phyloP scores from a whole-genome alignment of 352 stramenopile genomes.

The Pythium dissimile region DNA sequence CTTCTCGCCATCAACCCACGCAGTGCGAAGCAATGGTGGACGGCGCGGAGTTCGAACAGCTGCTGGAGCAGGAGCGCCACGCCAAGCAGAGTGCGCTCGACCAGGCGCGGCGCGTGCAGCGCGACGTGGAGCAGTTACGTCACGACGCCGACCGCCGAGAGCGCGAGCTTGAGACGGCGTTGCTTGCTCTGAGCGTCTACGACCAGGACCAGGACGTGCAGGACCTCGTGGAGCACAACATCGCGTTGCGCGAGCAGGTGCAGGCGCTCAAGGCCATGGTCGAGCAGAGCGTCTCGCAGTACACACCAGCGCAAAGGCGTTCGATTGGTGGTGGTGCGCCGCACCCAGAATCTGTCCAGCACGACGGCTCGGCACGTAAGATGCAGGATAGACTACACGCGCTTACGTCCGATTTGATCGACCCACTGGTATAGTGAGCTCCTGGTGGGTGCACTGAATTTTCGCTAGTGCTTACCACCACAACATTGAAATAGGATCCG shows the following conservation, averaged over 20 bases:
- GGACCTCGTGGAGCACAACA: slow-evolving; percentile 42
- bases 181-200: slow-evolving; percentile 23
- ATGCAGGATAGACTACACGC: not conserved
- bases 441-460: not conserved
- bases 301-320: slow-evolving; percentile 6
- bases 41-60: slow-evolving; percentile 1
- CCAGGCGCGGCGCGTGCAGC: slow-evolving; percentile 21
- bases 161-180: slow-evolving; percentile 26
- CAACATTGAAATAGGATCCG: slow-evolving; percentile 3
- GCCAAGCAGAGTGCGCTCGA: slow-evolving; percentile 7
- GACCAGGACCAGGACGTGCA: slow-evolving; percentile 29
- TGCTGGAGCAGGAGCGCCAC: slow-evolving; percentile 13
- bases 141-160: slow-evolving; percentile 26
- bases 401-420: not conserved
- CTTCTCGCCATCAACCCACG: too few species aligned
- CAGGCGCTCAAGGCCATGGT: slow-evolving; percentile 41
- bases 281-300: slow-evolving; percentile 6
- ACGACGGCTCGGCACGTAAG: not conserved
- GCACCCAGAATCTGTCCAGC: not conserved
- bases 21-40: slow-evolving; percentile 9
- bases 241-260: slow-evolving; percentile 45
- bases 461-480: not conserved
- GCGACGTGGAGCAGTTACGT: slow-evolving; percentile 28
- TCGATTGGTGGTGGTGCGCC: not conserved
- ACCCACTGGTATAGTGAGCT: slow-evolving; percentile 3